Conservation (phyloP, 345 rosid species). For the Aurinia saxatilis region DNA sequence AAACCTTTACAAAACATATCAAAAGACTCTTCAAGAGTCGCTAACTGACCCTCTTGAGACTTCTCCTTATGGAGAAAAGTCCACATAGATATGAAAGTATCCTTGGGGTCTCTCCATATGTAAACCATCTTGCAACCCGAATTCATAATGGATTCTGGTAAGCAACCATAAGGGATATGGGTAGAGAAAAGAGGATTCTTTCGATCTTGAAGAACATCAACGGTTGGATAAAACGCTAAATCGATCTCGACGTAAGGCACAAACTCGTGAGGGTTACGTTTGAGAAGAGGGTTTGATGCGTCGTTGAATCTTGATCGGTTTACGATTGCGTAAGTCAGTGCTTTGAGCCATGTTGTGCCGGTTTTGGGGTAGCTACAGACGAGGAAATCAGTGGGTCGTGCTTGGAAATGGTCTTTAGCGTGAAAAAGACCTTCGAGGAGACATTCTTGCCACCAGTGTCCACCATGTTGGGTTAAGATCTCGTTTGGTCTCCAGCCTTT, state of each 20-base stretch:
- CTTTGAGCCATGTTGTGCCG: conserved; percentile 39
- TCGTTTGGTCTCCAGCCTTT: conserved; percentile 34
- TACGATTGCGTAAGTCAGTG: conserved; percentile 24
- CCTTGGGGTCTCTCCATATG: conserved; percentile 31
- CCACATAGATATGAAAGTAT: conserved; percentile 35
- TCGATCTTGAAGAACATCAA: conserved; percentile 23
- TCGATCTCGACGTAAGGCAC: conserved; percentile 36
- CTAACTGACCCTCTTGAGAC: conserved; percentile 30
- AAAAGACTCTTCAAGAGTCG: conserved; percentile 22
- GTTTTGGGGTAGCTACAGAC: conserved; percentile 35
- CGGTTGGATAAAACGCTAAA: conserved; percentile 28
- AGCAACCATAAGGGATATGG: conserved; percentile 20
- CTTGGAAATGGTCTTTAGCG: conserved; percentile 29
- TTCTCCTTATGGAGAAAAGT: conserved; percentile 32
- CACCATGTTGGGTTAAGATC: conserved; percentile 13
- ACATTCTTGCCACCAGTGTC: conserved; percentile 33
- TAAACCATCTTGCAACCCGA: conserved; percentile 34
- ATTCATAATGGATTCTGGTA: conserved; percentile 22
- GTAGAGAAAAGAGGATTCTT: conserved; percentile 30
- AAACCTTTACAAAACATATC: conserved; percentile 29
- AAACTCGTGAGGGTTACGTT: conserved; percentile 31
- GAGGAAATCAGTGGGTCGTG: conserved; percentile 28
- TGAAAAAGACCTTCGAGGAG: conserved; percentile 31
- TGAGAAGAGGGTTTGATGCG: conserved; percentile 15
- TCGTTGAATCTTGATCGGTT: conserved; percentile 22